Conservation (phyloP, 306 rosid species). For the Cicer chorassanicum region DNA sequence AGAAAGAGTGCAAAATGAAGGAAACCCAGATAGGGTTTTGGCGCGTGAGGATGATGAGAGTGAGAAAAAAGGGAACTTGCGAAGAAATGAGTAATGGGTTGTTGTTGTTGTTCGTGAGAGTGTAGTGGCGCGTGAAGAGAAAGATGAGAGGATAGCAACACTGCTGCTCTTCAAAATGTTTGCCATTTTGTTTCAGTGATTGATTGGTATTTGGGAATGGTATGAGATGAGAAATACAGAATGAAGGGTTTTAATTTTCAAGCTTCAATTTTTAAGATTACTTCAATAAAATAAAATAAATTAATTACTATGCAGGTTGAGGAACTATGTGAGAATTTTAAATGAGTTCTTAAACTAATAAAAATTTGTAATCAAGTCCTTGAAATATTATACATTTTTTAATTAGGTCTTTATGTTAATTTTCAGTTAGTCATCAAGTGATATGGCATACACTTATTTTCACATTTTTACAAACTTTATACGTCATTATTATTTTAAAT, state of each 20-base stretch:
- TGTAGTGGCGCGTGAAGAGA: slow-evolving; percentile 33
- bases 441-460: too few relatives aligned
- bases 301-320: too few relatives aligned
- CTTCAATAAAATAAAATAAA: too few relatives aligned
- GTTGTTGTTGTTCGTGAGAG: neutral
- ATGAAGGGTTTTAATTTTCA: neutral
- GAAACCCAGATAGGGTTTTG: slow-evolving; percentile 28
- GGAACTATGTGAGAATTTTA: too few relatives aligned
- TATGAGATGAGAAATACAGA: neutral
- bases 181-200: slow-evolving; percentile 38
- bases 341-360: too few relatives aligned
- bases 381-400: too few relatives aligned
- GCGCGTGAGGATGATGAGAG: slow-evolving; percentile 23
- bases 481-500: too few relatives aligned
- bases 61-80: slow-evolving; percentile 42
- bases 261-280: too few relatives aligned
- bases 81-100: slow-evolving; percentile 37
- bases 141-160: slow-evolving; percentile 40
- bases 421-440: too few relatives aligned
- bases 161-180: slow-evolving; percentile 45
- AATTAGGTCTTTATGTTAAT: too few relatives aligned
- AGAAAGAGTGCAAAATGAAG: slow-evolving; percentile 50
- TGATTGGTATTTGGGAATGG: neutral
- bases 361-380: too few relatives aligned
- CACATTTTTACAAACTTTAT: too few relatives aligned